Evolutionary conservation across 208 protist genomes (phyloP).

Genomic region (Crithidia bombi): DNA sequence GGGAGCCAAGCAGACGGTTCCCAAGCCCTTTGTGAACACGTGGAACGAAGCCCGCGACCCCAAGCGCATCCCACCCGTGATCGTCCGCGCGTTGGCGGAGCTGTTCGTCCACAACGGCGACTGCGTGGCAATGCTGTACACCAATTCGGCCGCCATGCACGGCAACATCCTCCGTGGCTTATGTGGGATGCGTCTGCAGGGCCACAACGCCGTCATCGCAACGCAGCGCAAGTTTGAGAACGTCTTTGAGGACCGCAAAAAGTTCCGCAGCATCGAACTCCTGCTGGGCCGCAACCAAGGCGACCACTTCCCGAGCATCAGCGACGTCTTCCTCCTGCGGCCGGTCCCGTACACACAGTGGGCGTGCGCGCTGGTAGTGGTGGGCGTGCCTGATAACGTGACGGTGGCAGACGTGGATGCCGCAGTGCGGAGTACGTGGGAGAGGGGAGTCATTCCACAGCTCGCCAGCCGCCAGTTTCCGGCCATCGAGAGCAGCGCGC

Average conservation of each 20-base stretch:
- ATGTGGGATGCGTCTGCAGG: constrained; percentile 62
- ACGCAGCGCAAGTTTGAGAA: constrained; percentile 86
- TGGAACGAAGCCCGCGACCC: constrained; percentile 78
- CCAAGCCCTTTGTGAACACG: constrained; percentile 64
- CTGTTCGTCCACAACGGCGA: constrained; percentile 91
- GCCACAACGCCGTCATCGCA: constrained; percentile 85
- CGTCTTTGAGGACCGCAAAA: constrained; percentile 85
- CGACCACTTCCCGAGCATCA: constrained; percentile 79
- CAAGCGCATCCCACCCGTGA: constrained; percentile 44
- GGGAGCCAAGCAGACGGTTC: constrained; percentile 45
- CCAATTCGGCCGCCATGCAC: constrained; percentile 94
- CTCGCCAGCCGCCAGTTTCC: constrained; percentile 24
- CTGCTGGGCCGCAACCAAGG: constrained; percentile 75
- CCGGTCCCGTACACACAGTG: constrained; percentile 68
- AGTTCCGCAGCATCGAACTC: constrained; percentile 77
- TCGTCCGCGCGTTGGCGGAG: constrained; percentile 67
- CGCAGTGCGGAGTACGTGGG: constrained; percentile 52
- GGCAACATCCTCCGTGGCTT: constrained; percentile 85
- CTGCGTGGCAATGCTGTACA: constrained; percentile 90
- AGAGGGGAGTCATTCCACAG: constrained; percentile 42
- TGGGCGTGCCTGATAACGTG: constrained; percentile 43
- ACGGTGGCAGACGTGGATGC: constrained; percentile 42
- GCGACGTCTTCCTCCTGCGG: constrained; percentile 58
- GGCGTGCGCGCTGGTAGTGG: constrained; percentile 60
- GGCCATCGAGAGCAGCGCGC: constrained; percentile 54